A percentile compares a stretch with the other conserved stretches of the same genome.
Evolutionary conservation across 2,329 filamentous ascomycete genomes (phyloP).

Genomic region (Cladosporium sp.): DNA sequence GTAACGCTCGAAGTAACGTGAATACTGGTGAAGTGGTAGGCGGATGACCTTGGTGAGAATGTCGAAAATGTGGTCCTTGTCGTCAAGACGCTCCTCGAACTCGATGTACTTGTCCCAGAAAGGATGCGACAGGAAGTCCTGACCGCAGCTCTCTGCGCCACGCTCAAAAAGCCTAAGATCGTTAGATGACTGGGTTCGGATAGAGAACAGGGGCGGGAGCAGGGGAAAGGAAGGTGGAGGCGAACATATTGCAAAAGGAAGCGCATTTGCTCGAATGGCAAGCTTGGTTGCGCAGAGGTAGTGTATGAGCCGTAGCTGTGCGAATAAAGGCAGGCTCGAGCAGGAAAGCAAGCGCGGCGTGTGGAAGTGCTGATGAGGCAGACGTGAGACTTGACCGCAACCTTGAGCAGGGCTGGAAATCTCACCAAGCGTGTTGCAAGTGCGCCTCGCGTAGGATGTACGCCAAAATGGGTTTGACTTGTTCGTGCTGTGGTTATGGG

Average conservation of each 20-base stretch:
- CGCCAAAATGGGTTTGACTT: constrained; percentile 9
- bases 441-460: constrained; percentile 20
- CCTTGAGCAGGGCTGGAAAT: constrained; percentile 27
- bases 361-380: constrained; percentile 29
- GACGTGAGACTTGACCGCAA: constrained; percentile 34
- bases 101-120: constrained; percentile 99
- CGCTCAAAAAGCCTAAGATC: constrained; percentile 81
- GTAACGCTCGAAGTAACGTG: constrained; percentile 90
- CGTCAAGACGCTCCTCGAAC: constrained; percentile 88
- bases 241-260: constrained; percentile 31
- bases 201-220: constrained; percentile 17
- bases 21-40: constrained; percentile 94
- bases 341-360: constrained; percentile 20
- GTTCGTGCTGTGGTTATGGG: constrained; percentile 26
- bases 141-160: constrained; percentile 76
- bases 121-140: constrained; percentile 90
- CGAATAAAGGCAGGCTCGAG: constrained; percentile 19
- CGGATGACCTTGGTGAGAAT: constrained; percentile 80
- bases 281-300: constrained; percentile 3
- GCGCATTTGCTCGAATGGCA: constrained; percentile 13
- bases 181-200: constrained; percentile 37
- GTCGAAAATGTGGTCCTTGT: constrained; percentile 78
- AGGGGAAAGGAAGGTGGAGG: constrained; percentile 33
- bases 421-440: constrained; percentile 30
- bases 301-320: constrained; percentile 1